Evolutionary conservation across 768 basidiomycete species (phyloP), one percentile per base, ranked within the genome.

Genomic region (Suillus spraguei): DNA sequence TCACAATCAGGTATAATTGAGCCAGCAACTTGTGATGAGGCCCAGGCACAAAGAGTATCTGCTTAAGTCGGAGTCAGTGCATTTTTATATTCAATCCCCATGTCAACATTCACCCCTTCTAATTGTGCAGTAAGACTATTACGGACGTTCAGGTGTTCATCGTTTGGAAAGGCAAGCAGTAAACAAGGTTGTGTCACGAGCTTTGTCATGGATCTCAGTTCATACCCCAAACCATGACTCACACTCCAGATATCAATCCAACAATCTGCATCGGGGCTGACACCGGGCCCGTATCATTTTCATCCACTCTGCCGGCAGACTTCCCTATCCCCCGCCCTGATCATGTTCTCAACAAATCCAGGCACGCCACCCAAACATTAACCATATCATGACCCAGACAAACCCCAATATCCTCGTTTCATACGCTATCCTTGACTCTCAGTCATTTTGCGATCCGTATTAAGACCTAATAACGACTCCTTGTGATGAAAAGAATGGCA

Each of bases 371-470:
- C 44, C 64, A 59, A n/a, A n/a, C n/a, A n/a, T n/a, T n/a, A 78
- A 69, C 76, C 76, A 76, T n/a, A 55, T 17, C n/a, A 68, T 61
- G 14, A 75, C 73, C 71, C 75, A 76, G 3, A 74, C 2, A 58
- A 68, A 73, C 38, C 74, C 74, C 13, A 74, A 55, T 42, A 61
- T 22, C 66, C 55, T 17, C 22, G 47, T n/a, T 63, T 11, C 60
- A 60, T 0, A 22, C 2, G 53, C 22, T 42, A 16, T 55, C 66
- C 22, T 55, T 38, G 17, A 68, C 47, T 41, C 70, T 66, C 7
- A 64, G 59, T 5, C 59, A 52, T 39, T 47, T 55, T 22, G 64
- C 70, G 2, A 69, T 32, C 0, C 39, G 63, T 24, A 79, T 63
- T 38, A 76, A 65, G 1, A 59, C 28, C 50, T 74, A 36, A 81